phyloP scores from a whole-genome alignment of 192 early-diverging fungal genomes.

The Backusella westeae region DNA sequence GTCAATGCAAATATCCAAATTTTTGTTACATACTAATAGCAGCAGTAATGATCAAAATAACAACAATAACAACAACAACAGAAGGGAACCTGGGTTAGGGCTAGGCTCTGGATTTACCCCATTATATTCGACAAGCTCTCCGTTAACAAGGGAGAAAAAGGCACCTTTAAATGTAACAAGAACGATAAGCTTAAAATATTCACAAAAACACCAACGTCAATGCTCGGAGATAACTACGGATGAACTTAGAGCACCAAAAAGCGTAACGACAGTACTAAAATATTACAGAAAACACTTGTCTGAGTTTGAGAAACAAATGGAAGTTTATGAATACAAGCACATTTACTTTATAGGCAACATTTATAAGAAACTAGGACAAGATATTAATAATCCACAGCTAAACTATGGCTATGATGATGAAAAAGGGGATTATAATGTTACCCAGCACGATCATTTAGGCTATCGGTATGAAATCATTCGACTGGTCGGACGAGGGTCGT shows the following conservation, averaged over 20 bases:
- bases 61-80: not conserved
- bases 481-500: constrained; percentile 83
- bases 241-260: constrained; percentile 30
- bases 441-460: constrained; percentile 82
- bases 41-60: constrained; percentile 10
- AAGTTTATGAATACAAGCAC: constrained; percentile 76
- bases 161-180: not conserved
- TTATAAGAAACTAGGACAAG: constrained; percentile 49
- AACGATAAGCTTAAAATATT: not conserved
- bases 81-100: not conserved
- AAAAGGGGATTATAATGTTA: constrained; percentile 89
- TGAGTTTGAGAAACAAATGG: constrained; percentile 74
- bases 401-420: constrained; percentile 85
- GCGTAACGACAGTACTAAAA: constrained; percentile 57
- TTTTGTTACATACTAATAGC: not conserved
- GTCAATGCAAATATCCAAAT: not conserved
- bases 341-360: constrained; percentile 87
- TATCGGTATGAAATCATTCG: constrained; percentile 94
- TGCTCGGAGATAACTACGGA: not conserved
- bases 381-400: constrained; percentile 52
- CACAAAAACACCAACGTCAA: not conserved
- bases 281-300: constrained; percentile 70
- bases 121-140: not conserved
- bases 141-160: not conserved
- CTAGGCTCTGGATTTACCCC: not conserved